A percentile compares a stretch with the other conserved stretches of the same genome.
Evolutionary conservation across 2,329 filamentous ascomycete genomes (phyloP).

Genomic region (Lasiodiplodia sp.): DNA sequence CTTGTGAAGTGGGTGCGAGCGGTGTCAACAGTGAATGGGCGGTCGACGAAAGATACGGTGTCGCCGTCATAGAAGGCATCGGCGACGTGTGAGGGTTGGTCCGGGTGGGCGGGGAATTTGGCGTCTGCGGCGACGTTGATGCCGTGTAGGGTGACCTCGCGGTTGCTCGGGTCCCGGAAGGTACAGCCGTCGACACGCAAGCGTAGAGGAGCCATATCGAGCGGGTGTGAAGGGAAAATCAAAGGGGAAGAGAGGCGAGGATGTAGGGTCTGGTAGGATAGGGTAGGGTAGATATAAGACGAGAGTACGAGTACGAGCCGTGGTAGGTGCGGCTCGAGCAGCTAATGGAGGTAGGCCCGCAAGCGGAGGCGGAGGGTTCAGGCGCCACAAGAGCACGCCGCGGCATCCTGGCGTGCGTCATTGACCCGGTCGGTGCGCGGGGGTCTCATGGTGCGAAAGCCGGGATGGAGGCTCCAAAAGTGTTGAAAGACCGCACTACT

Average conservation of each 20-base stretch:
- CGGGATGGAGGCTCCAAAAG: background rate
- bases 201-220: slow-evolving; percentile 73
- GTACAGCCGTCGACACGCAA: slow-evolving; percentile 84
- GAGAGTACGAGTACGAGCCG: slow-evolving; percentile 19
- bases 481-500: background rate
- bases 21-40: slow-evolving; percentile 84
- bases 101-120: slow-evolving; percentile 84
- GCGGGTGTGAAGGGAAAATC: slow-evolving; percentile 6
- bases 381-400: background rate
- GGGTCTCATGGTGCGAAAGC: background rate
- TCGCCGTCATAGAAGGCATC: slow-evolving; percentile 92
- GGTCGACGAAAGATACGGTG: slow-evolving; percentile 83
- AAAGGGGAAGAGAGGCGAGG: slow-evolving; percentile 18
- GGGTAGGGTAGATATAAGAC: slow-evolving; percentile 18
- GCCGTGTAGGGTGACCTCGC: slow-evolving; percentile 87
- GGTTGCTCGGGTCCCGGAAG: slow-evolving; percentile 81
- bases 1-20: slow-evolving; percentile 86
- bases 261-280: slow-evolving; percentile 1
- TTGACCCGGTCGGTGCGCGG: background rate
- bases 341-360: slow-evolving; percentile 14
- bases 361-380: slow-evolving; percentile 21
- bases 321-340: slow-evolving; percentile 13
- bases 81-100: slow-evolving; percentile 79
- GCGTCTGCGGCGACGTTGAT: slow-evolving; percentile 93
- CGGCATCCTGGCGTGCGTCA: slow-evolving; percentile 12